Evolutionary conservation across 1,284 basidiomycete genomes (phyloP), one percentile per base, ranked within the genome.

Genomic region (Cryptococcus sp.): DNA sequence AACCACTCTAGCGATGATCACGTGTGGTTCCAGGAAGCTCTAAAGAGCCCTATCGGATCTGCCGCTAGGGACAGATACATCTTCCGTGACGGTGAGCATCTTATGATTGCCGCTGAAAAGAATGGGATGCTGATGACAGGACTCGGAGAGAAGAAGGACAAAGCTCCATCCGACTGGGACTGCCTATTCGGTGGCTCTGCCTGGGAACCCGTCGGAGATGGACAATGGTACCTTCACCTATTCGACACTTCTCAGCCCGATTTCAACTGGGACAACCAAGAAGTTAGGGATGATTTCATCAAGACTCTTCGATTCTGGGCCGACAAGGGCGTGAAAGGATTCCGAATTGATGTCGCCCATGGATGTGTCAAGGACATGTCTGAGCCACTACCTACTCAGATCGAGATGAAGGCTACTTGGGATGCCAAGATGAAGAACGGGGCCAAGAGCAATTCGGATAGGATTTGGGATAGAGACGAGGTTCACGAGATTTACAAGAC

Each of bases 1-100:
- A 89, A 88, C 70, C 87, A 88, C 70, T 83, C 82, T 5, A 87
- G 85, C 2, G 83, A 86, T 72, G 81, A 86, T 81, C 86, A 88
- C 59, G 79, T 78, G 18, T 89, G 87, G 87, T 90, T 88, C 76
- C 66, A 80, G 49, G 78, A 82, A 54, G 87, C 85, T 19, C 48
- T 72, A 18, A 79, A 81, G 50, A 80, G 80, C 1, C 80, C 78
- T 55, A 82, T 82, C 61, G 72, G 79, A 2, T 78, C 69, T 62
- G 78, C 82, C 0, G 86, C 85, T 71, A 79, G 85, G 9, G 81
- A 85, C 64, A 85, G 85, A 82, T 88, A 87, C 73, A 81, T 86
- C 61, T 88, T 86, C 85, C 81, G 84, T 16, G 81, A 83, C 18
- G 82, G 85, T 21, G 79, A 77, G 59, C 85, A 87, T 70, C 65